Conservation (phyloP, 1,284 basidiomycete genomes). For the Pseudozyma sp. region DNA sequence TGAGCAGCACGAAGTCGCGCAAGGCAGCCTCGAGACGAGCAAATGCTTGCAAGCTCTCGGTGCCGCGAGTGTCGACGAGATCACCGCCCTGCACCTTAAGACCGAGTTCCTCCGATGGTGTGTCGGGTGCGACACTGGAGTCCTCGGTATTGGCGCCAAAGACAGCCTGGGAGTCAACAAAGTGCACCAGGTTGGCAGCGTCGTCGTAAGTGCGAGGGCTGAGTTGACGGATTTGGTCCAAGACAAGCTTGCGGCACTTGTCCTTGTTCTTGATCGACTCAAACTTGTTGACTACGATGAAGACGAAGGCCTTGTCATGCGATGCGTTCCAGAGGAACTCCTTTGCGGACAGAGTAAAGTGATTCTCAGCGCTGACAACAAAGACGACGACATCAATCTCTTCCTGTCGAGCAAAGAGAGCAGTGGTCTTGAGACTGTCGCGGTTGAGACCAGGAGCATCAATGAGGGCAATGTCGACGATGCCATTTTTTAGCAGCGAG, state of each 20-base stretch:
- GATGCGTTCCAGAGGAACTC: conserved; percentile 94
- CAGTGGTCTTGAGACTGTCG: conserved; percentile 94
- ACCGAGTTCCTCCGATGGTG: conserved; percentile 42
- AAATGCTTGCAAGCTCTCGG: conserved; percentile 72
- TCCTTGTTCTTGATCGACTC: conserved; percentile 96
- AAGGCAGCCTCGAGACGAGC: conserved; percentile 90
- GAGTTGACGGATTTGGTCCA: conserved; percentile 93
- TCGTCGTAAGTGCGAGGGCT: conserved; percentile 92
- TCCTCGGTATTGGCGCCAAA: conserved; percentile 48
- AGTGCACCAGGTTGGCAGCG: conserved; percentile 93
- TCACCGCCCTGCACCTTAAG: conserved; percentile 38
- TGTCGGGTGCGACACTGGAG: conserved; percentile 41
- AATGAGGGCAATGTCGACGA: conserved; percentile 97
- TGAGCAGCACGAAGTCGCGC: conserved; percentile 93
- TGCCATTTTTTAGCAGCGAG: conserved; percentile 80
- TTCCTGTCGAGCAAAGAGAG: conserved; percentile 93
- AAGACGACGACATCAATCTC: conserved; percentile 99
- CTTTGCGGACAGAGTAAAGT: conserved; percentile 94
- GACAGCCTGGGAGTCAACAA: conserved; percentile 83
- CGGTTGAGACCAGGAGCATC: conserved; percentile 98
- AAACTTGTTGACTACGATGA: conserved; percentile 99
- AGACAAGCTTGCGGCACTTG: conserved; percentile 86
- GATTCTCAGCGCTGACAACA: conserved; percentile 97
- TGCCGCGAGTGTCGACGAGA: conserved; percentile 18
- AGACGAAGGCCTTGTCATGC: conserved; percentile 97